phyloP scores from a whole-genome alignment of 768 basidiomycete genomes.

The Cantharellus cinnabarinus region DNA sequence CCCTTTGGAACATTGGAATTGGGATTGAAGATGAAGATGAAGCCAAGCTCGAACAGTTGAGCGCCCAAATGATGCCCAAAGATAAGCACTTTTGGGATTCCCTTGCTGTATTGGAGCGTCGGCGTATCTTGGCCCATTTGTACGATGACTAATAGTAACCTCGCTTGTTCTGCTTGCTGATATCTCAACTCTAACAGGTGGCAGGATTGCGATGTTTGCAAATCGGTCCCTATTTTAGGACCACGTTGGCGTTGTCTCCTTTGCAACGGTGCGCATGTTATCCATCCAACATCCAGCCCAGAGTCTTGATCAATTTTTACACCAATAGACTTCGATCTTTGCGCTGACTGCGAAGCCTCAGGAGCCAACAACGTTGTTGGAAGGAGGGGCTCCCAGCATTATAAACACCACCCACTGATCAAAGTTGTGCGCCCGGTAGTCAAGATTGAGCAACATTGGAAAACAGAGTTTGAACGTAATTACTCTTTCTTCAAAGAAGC shows the following conservation, averaged over 20 bases:
- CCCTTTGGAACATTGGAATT: not conserved
- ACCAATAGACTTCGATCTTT: not conserved
- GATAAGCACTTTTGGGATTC: not conserved
- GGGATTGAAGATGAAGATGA: not conserved
- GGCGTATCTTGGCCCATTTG: not conserved
- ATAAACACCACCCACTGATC: not conserved
- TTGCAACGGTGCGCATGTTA: not conserved
- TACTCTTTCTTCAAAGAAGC: not conserved
- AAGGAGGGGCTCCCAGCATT: not conserved
- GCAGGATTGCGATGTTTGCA: not conserved
- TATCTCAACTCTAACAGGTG: not conserved
- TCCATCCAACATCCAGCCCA: not conserved
- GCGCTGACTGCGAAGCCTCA: not conserved
- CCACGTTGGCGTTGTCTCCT: not conserved
- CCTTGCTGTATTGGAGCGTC: not conserved
- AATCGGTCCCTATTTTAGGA: not conserved
- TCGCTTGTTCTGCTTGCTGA: not conserved
- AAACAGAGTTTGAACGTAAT: not conserved
- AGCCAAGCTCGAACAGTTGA: not conserved
- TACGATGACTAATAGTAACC: not conserved
- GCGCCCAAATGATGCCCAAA: not conserved
- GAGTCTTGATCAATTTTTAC: not conserved
- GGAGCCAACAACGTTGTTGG: not conserved
- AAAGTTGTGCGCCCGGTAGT: not conserved
- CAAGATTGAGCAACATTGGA: not conserved